These are phyloP conservation scores for Phaeotremella skinneri DNA, from an alignment of 768 basidiomycete species.

Conservation along the genomic window DNA sequence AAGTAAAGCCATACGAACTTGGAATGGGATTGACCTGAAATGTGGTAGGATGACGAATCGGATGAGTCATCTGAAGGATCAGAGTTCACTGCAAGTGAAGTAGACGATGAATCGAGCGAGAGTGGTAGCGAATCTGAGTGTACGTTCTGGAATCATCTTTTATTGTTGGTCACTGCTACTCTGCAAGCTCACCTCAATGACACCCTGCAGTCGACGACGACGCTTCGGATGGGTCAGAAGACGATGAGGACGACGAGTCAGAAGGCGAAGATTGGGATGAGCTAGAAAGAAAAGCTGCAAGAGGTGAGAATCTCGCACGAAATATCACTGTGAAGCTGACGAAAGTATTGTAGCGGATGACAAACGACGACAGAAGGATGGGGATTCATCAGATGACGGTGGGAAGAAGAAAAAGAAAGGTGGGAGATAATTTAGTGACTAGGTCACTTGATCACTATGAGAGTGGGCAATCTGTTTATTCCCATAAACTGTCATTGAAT, in stretches of 20 bases:
- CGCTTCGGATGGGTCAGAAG: conserved; percentile 39
- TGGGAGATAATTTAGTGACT: conserved; percentile 15
- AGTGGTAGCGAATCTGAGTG: conserved; percentile 59
- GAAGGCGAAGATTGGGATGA: conserved; percentile 94
- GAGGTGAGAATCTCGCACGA: conserved; percentile 57
- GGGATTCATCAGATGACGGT: conserved; percentile 45
- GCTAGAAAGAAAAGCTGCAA: conserved; percentile 84
- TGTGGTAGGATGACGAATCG: conserved; percentile 51
- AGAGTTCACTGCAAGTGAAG: conserved; percentile 47
- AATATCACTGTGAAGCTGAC: conserved; percentile 6
- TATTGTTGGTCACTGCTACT: not conserved
- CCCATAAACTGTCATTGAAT: no score
- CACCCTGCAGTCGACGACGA: conserved; percentile 38
- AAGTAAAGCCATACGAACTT: conserved; percentile 38
- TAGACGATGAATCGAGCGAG: conserved; percentile 53
- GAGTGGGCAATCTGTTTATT: no score
- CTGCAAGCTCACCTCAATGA: not conserved
- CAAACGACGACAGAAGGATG: conserved; percentile 52
- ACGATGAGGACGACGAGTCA: conserved; percentile 41
- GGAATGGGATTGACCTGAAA: conserved; percentile 10
- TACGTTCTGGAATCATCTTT: conserved; percentile 60
- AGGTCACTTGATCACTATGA: not conserved
- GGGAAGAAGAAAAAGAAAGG: conserved; percentile 48
- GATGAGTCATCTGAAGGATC: conserved; percentile 41
- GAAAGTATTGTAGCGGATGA: conserved; percentile 54